A percentile compares a stretch with the other conserved stretches of the same genome.
These are phyloP conservation scores for Penicillium sp. DNA, from an alignment of 2,329 filamentous ascomycete genomes.

Conservation along the genomic window DNA sequence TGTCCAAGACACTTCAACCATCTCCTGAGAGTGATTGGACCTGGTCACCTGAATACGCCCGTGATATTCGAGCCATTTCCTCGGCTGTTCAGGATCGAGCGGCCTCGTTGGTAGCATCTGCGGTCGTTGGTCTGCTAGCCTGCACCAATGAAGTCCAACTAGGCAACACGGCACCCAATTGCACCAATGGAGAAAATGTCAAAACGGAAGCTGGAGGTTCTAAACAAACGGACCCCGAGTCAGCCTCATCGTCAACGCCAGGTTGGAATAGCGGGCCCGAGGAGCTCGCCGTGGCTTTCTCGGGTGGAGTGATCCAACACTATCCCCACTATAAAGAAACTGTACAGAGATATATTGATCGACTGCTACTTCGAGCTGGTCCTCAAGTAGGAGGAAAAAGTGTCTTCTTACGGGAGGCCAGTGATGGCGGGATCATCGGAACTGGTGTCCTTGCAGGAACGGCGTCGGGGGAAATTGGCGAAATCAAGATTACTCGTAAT, in stretches of 20 bases:
- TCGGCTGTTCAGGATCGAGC: slow-evolving; percentile 67
- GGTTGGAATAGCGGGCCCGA: slow-evolving; percentile 41
- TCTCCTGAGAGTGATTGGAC: slow-evolving; percentile 44
- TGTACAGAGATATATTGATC: slow-evolving; percentile 66
- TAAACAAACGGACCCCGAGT: not conserved
- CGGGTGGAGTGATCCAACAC: slow-evolving; percentile 72
- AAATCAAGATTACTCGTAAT: slow-evolving; percentile 16
- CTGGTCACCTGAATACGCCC: slow-evolving; percentile 63
- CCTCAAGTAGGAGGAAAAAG: slow-evolving; percentile 47
- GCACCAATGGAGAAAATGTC: not conserved
- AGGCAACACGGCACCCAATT: slow-evolving; percentile 14
- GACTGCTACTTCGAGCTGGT: slow-evolving; percentile 42
- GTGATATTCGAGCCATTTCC: slow-evolving; percentile 61
- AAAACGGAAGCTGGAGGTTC: slow-evolving; percentile 7
- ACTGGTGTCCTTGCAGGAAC: slow-evolving; percentile 52
- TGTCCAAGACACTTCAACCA: slow-evolving; percentile 51
- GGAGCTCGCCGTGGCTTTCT: slow-evolving; percentile 71
- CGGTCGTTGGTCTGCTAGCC: slow-evolving; percentile 64
- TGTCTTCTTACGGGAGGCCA: slow-evolving; percentile 50
- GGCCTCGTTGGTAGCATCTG: slow-evolving; percentile 68
- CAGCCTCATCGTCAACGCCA: slow-evolving; percentile 12
- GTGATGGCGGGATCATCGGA: slow-evolving; percentile 53
- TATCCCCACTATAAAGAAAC: slow-evolving; percentile 68
- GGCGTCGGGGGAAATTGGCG: slow-evolving; percentile 32
- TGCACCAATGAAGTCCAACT: slow-evolving; percentile 62